Evolutionary conservation across 257 asterid genomes (phyloP).

Genomic region (Nicotiana paniculata): DNA sequence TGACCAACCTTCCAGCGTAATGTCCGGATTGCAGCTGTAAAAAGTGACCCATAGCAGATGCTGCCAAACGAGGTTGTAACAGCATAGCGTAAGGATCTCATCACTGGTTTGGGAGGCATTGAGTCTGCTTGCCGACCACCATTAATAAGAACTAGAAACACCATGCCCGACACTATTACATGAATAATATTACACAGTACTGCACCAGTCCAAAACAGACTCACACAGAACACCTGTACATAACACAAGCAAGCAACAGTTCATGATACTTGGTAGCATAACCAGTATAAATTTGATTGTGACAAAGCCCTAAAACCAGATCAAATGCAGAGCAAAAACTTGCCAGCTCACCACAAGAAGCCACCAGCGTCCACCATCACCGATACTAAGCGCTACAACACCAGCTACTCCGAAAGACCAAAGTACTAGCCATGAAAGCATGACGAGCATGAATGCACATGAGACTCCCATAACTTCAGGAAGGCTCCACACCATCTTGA

Average conservation of each 20-base stretch:
- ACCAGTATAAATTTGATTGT: not conserved
- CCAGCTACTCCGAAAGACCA: constrained; percentile 98
- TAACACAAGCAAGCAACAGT: not conserved
- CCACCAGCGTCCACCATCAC: constrained; percentile 94
- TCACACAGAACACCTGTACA: constrained; percentile 71
- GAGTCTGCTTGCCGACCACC: constrained; percentile 73
- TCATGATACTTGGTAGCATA: not conserved
- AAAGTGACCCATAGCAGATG: constrained; percentile 96
- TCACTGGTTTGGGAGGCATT: constrained; percentile 82
- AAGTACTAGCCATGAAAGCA: constrained; percentile 83
- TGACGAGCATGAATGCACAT: constrained; percentile 62
- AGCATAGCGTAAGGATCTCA: constrained; percentile 62
- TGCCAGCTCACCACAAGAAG: constrained; percentile 99
- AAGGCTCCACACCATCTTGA: constrained; percentile 79
- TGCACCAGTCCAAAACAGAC: constrained; percentile 99
- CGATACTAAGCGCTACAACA: constrained; percentile 71
- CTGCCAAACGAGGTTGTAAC: constrained; percentile 93
- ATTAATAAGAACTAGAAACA: constrained; percentile 77
- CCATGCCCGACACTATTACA: constrained; percentile 93
- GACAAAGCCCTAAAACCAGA: constrained; percentile 10
- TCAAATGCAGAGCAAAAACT: constrained; percentile 58
- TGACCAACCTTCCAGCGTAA: constrained; percentile 86
- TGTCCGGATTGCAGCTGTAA: constrained; percentile 94
- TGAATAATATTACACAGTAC: constrained; percentile 84
- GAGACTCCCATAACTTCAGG: constrained; percentile 78